Conservation (phyloP, 257 asterid genomes). For the Primulina eburnea region DNA sequence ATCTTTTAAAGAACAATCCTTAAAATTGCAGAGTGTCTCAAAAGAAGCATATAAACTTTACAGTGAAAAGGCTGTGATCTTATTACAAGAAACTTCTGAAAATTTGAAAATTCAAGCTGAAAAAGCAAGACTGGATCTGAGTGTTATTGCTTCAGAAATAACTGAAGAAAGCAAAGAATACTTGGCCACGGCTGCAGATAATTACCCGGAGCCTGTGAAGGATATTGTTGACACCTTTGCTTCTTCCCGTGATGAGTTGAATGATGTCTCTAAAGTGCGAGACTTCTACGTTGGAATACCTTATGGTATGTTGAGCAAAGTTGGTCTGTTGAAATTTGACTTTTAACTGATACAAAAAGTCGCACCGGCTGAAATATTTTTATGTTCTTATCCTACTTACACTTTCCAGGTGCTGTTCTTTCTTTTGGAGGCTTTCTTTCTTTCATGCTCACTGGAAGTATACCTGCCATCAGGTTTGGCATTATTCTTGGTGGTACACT, state of each 20-base stretch:
- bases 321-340: constrained; percentile 10
- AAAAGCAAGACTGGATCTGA: constrained; percentile 68
- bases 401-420: constrained; percentile 67
- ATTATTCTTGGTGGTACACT: constrained; percentile 79
- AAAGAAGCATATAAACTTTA: constrained; percentile 74
- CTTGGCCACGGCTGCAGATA: constrained; percentile 61
- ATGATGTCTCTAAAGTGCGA: constrained; percentile 61
- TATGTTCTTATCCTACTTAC: constrained; percentile 23
- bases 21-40: constrained; percentile 65
- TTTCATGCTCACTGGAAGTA: constrained; percentile 78
- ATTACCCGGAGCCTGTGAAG: constrained; percentile 72
- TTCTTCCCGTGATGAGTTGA: constrained; percentile 56
- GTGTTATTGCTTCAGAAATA: constrained; percentile 60
- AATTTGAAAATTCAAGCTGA: constrained; percentile 76
- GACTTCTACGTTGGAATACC: constrained; percentile 90
- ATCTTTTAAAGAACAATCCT: constrained; percentile 71
- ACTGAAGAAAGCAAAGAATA: constrained; percentile 72
- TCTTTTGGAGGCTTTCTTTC: constrained; percentile 69
- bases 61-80: constrained; percentile 59
- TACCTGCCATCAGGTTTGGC: constrained; percentile 79
- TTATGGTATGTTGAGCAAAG: constrained; percentile 52
- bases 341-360: not conserved
- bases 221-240: constrained; percentile 78
- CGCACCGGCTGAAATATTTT: not conserved
- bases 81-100: constrained; percentile 70